phyloP scores from a whole-genome alignment of 768 basidiomycete genomes.

The Termitomyces sp. region DNA sequence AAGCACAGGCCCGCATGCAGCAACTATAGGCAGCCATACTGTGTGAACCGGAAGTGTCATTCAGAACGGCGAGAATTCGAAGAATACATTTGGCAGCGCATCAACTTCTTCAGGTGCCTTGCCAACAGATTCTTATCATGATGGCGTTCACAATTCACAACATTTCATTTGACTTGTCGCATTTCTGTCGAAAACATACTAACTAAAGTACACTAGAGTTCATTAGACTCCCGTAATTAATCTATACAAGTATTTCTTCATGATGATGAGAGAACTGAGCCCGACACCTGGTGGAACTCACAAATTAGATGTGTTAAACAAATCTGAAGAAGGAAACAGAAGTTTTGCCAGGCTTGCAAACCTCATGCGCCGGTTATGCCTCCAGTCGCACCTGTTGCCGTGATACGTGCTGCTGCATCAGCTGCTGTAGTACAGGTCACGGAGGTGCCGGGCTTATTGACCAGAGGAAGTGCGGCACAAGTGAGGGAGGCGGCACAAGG shows the following conservation, averaged over 20 bases:
- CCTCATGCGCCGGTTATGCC: slow-evolving; percentile 33
- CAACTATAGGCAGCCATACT: too few species aligned
- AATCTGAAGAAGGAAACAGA: slow-evolving; percentile 9
- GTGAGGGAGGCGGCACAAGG: slow-evolving; percentile 32
- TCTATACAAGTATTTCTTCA: slow-evolving; percentile 8
- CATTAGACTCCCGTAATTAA: neutral
- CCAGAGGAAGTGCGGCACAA: slow-evolving; percentile 52
- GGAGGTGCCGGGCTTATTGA: slow-evolving; percentile 49
- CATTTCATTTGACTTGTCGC: too few species aligned
- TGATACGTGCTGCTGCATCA: slow-evolving; percentile 42
- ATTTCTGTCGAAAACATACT: neutral
- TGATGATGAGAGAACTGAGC: too few species aligned
- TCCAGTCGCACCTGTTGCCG: slow-evolving; percentile 37
- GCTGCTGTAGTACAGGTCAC: slow-evolving; percentile 46
- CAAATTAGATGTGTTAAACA: neutral
- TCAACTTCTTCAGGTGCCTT: too few species aligned
- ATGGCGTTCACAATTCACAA: too few species aligned
- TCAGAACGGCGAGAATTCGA: too few species aligned
- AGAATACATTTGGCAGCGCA: too few species aligned
- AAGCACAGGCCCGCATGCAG: slow-evolving; percentile 7
- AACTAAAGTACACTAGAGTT: neutral
- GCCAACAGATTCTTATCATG: too few species aligned
- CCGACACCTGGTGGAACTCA: slow-evolving; percentile 12
- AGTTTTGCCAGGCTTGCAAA: neutral
- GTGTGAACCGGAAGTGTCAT: too few species aligned